Evolutionary conservation across 305 asterid genomes (phyloP), one percentile per base, ranked within the genome.

Genomic region (Nicotiana rustica): DNA sequence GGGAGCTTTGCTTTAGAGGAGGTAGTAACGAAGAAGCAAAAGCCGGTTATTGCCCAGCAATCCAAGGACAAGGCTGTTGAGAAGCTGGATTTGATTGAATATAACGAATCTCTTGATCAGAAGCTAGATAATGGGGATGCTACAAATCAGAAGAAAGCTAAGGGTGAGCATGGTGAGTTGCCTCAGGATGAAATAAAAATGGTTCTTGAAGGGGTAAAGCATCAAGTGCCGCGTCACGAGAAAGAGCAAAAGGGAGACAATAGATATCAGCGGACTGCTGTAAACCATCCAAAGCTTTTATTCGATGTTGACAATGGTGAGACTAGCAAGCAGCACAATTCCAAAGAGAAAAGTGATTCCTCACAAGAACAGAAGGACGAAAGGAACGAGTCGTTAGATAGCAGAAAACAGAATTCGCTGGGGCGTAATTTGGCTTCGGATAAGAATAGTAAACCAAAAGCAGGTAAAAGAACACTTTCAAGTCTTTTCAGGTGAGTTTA

Each of bases 401-500:
- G 60, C 35, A 79, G 61, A 52, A 73, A 79, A 38, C 41, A 6
- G 38, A 17, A 81, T 2, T 12, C 19, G 59, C 8, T 52, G 21
- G 64, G 57, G 13, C 33, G 14, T 44, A 67, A 33, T 44, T 81
- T 81, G 67, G 57, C 57, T 44, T 29, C 56, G 13, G 33, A 52
- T 38, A 85, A 76, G 80, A 88, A 84, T 49, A 67, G 81, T 79
- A 65, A 78, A 81, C 77, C 65, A 29, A 38, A 59, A 57, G 57
- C 67, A 59, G 73, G 78, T 7, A 77, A 55, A 38, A 36, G 18
- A 17, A 83, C 36, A 73, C 91, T 91, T 86, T 86, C 90, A 57
- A 59, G 79, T 64, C 80, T 89, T 66, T 89, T 91, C 77, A 83
- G 68, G 86, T 85, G 88, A 85, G 82, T 44, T 14, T 52, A 62